Base-by-base conservation (phyloP, 371 early-diverging fungal species). In the Apophysomyces ossiformis region DNA sequence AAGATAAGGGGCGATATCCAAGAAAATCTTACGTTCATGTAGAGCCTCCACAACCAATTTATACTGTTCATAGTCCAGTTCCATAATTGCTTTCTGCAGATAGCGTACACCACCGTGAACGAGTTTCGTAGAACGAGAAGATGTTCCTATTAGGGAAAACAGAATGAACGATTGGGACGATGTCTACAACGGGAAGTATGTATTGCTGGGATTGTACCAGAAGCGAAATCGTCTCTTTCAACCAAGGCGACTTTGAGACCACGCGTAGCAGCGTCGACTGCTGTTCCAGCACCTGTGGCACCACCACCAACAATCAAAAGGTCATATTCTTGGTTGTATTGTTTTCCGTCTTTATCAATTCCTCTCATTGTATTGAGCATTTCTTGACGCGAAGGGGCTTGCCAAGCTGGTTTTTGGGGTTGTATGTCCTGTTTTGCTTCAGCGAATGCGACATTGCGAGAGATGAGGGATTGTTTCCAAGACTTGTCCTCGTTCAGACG, bases 81-180 rank as follows among this genome's bases (percentile, higher is more conserved):
- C 94, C 85, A 90, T 88, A 59, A 99, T 87, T 5, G 99, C 99
- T 83, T 99, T 99, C 80, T 99, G 98, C 67, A 99, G 87, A 79
- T 99, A 99, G 61, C 99, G 89, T 41, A 99, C 98, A 72, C 99
- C 99, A 64, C 99, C 99, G 74, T 99, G 99, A 18, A 99, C 95
- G 12, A 99, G 87, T 74, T 99, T 99, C 6, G 99, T 99, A 16
- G 94, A 94, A 69, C 98, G 89, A 2, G 99, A 98, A 38, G 95
- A 95, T 2, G 99, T 99, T 56, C 95, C 97, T 81, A 47, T 37
- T 46, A 36, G 5, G 8, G 41, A 13, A 41, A 11, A 13, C 1
- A 26, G 50, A 63, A 15, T 43, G 43, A 50, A 21, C 16, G 1
- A 21, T 50, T 21, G 15, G 58, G 46, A 18, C 4, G n/a, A 26